Conservation (phyloP, 2,329 filamentous ascomycete species). For the Diatrype stigma region DNA sequence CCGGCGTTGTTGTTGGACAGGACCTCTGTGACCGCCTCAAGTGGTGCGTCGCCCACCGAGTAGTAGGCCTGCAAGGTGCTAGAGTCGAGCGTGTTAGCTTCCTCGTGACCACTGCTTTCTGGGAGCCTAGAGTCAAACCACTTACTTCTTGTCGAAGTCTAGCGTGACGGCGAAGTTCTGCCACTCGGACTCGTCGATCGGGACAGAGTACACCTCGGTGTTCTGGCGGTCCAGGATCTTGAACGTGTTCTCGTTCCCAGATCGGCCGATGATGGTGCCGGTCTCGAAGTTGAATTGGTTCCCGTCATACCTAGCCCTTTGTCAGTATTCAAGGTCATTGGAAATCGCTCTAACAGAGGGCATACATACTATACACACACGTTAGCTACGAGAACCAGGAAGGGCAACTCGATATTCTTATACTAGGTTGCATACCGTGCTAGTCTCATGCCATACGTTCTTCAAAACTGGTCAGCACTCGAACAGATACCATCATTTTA, state of each 20-base stretch:
- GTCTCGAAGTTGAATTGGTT: conserved; percentile 32
- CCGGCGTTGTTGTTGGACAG: conserved; percentile 48
- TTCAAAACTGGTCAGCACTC: conserved; percentile 18
- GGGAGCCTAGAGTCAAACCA: conserved; percentile 2
- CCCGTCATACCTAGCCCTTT: background rate
- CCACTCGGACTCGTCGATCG: conserved; percentile 44
- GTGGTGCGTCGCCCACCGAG: conserved; percentile 42
- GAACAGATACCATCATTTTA: background rate
- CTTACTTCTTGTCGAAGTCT: conserved; percentile 52
- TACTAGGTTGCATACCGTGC: background rate
- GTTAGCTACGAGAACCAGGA: background rate
- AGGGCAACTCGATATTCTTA: background rate
- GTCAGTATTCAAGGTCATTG: background rate
- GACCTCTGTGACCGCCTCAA: conserved; percentile 42
- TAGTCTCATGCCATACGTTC: conserved; percentile 30
- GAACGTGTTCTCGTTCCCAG: conserved; percentile 34
- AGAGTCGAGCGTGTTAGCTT: background rate
- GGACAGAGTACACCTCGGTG: conserved; percentile 35
- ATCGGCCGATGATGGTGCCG: conserved; percentile 31
- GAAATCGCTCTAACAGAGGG: background rate
- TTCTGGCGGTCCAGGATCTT: conserved; percentile 37
- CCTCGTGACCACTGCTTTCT: background rate
- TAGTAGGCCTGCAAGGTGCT: conserved; percentile 56
- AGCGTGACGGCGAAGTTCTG: conserved; percentile 58
- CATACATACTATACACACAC: background rate